Evolutionary conservation across 345 rosid species (phyloP).

Genomic region (Populus euphratica): DNA sequence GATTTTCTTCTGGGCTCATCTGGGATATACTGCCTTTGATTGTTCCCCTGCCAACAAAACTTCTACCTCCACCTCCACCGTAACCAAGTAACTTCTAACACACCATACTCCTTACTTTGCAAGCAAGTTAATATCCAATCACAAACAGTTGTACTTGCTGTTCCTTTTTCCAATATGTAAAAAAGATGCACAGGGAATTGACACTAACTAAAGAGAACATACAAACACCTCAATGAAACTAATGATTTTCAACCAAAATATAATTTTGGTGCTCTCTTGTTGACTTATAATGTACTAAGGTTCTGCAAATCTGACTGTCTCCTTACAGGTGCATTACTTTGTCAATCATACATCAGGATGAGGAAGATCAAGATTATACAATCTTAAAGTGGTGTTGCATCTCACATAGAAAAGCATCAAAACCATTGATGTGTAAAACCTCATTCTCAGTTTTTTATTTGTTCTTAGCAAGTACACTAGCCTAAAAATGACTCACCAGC

Average conservation of each 20-base stretch:
- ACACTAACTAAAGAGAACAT: background rate
- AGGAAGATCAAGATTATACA: background rate
- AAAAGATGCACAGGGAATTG: no score
- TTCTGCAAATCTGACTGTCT: background rate
- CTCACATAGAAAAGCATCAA: background rate
- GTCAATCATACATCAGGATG: background rate
- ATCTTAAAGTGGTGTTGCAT: background rate
- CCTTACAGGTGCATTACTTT: background rate
- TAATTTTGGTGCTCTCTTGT: no score
- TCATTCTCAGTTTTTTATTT: background rate
- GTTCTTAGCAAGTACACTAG: no score
- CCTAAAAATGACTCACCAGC: background rate
- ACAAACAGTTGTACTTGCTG: no score
- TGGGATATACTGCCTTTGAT: background rate
- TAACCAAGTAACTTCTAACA: background rate
- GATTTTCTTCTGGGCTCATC: background rate
- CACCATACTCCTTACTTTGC: background rate
- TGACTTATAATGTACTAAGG: background rate
- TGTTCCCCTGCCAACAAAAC: background rate
- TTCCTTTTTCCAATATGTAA: no score
- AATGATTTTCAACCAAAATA: background rate
- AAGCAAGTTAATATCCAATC: background rate
- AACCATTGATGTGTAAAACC: background rate
- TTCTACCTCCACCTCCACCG: no score
- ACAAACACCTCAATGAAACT: background rate